Evolutionary conservation across 345 rosid genomes (phyloP).

Genomic region (Adansonia digitata): DNA sequence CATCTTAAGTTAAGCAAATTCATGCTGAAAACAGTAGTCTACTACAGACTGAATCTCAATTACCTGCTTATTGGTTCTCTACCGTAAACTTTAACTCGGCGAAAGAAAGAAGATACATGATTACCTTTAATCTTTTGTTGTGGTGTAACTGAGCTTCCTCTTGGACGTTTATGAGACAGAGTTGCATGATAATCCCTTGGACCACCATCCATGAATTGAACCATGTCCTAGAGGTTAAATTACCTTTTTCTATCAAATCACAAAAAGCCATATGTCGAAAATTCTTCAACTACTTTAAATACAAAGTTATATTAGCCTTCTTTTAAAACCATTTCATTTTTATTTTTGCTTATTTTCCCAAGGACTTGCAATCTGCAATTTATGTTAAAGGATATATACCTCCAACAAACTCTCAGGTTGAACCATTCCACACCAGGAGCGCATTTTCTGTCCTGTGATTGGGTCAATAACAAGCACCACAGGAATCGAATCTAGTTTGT

Average conservation of each 20-base stretch:
- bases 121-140: conserved; percentile 58
- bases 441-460: conserved; percentile 93
- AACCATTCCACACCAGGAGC: conserved; percentile 86
- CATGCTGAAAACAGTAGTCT: not conserved
- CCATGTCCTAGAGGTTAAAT: conserved; percentile 53
- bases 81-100: not conserved
- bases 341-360: not conserved
- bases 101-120: not conserved
- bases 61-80: not conserved
- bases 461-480: conserved; percentile 93
- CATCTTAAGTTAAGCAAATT: not conserved
- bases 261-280: not conserved
- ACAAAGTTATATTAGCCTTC: not conserved
- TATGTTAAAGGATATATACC: conserved; percentile 25
- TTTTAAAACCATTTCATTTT: not conserved
- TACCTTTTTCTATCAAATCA: conserved; percentile 5
- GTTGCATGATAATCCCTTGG: conserved; percentile 71
- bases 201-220: conserved; percentile 92
- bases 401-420: conserved; percentile 87
- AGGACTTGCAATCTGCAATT: not conserved
- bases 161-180: conserved; percentile 79
- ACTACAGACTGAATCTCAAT: not conserved
- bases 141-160: conserved; percentile 60
- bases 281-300: not conserved
- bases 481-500: conserved; percentile 77